These are phyloP conservation scores for Cytidiella melzeri DNA, from an alignment of 768 basidiomycete genomes.

Conservation along the genomic window DNA sequence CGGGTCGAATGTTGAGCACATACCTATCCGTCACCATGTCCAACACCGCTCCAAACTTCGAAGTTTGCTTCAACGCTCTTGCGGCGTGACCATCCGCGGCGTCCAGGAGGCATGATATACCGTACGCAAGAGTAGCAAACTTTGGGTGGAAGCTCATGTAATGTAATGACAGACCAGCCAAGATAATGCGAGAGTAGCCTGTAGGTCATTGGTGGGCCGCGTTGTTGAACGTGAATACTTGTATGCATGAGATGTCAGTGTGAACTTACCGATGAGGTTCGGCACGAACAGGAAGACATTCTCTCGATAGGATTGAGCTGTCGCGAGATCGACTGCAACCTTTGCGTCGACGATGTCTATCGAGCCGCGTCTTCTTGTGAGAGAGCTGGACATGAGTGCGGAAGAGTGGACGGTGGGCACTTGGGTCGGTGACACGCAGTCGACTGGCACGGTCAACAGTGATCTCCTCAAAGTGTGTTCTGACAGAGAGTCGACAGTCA, in stretches of 20 bases:
- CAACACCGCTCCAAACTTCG: constrained; percentile 94
- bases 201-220: constrained; percentile 8
- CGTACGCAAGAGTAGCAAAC: constrained; percentile 85
- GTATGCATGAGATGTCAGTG: background rate
- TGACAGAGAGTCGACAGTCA: too few species aligned
- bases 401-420: constrained; percentile 3
- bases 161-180: constrained; percentile 82
- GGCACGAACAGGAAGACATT: constrained; percentile 97
- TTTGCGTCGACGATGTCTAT: constrained; percentile 78
- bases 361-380: constrained; percentile 41
- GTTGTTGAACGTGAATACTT: background rate
- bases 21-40: constrained; percentile 99
- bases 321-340: constrained; percentile 81
- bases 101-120: constrained; percentile 87
- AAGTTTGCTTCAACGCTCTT: constrained; percentile 80
- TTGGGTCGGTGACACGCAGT: background rate
- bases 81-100: constrained; percentile 95
- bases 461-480: too few species aligned
- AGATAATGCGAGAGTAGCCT: constrained; percentile 89
- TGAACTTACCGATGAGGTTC: constrained; percentile 81
- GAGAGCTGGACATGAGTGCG: constrained; percentile 15
- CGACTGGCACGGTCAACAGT: background rate
- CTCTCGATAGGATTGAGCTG: constrained; percentile 81
- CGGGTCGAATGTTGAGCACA: constrained; percentile 19
- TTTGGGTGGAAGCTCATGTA: constrained; percentile 96